Conservation (phyloP, 495 filamentous ascomycete genomes). For the Aspergillus panamensis region DNA sequence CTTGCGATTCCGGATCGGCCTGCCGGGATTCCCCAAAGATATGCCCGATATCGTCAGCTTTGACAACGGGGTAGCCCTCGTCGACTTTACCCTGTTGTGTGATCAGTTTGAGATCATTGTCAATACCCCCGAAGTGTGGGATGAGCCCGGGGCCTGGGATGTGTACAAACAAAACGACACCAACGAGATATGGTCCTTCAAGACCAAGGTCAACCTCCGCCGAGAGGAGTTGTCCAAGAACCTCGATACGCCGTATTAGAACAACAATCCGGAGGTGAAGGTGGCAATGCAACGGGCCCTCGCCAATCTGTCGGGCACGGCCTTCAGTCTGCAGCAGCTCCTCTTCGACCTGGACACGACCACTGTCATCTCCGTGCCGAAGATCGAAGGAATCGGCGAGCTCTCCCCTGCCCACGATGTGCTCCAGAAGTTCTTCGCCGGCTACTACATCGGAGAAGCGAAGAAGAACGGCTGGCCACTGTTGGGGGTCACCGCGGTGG, state of each 20-base stretch:
- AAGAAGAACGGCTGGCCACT: conserved; percentile 4
- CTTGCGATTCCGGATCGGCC: conserved; percentile 4
- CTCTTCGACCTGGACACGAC: conserved; percentile 14
- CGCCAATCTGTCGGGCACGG: conserved; percentile 10
- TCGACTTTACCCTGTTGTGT: too few relatives aligned
- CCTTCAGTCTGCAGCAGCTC: conserved; percentile 15
- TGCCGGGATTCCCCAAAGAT: too few relatives aligned
- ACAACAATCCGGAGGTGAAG: conserved; percentile 3
- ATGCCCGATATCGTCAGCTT: too few relatives aligned
- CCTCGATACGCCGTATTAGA: conserved; percentile 5
- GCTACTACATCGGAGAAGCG: not conserved
- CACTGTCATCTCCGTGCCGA: not conserved
- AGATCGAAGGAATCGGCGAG: not conserved
- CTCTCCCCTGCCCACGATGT: not conserved
- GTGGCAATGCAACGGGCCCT: not conserved
- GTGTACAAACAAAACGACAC: too few relatives aligned
- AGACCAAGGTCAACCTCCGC: conserved; percentile 1
- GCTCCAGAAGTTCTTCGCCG: not conserved
- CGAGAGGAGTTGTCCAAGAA: not conserved
- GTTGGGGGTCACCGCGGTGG: conserved; percentile 1
- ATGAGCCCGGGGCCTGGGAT: too few relatives aligned
- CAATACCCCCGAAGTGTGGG: too few relatives aligned
- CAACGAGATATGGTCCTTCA: conserved; percentile 1
- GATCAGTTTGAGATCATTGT: too few relatives aligned
- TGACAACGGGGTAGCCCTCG: too few relatives aligned